A percentile compares a stretch with the other conserved stretches of the same genome.
Conservation (phyloP, 305 asterid genomes). For the Rubia peregrina region DNA sequence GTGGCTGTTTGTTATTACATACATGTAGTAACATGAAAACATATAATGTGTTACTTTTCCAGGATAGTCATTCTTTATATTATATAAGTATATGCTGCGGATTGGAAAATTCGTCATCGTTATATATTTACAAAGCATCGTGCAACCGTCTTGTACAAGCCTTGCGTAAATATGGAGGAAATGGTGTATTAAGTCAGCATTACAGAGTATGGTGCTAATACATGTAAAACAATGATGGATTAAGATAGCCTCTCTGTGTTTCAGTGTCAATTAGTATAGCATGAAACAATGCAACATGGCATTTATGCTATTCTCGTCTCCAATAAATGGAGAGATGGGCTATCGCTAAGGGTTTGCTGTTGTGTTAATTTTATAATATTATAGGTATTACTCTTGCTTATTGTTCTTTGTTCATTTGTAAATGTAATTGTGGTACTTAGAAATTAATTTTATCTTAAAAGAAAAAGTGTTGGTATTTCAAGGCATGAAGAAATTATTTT, state of each 20-base stretch:
- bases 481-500: slow-evolving; percentile 18
- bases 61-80: background rate
- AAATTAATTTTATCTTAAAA: background rate
- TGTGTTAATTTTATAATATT: background rate
- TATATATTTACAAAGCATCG: background rate
- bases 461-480: background rate
- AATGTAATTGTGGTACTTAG: background rate
- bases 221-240: background rate
- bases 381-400: background rate
- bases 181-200: background rate
- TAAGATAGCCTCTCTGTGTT: background rate
- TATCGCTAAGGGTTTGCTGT: background rate
- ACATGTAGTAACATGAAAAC: background rate
- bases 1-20: background rate
- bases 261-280: background rate
- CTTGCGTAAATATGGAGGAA: background rate
- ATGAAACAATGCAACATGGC: background rate
- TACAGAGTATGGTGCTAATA: background rate
- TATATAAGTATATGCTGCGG: background rate
- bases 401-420: background rate
- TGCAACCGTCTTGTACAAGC: slow-evolving; percentile 1
- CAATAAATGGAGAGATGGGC: background rate
- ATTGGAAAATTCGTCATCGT: background rate
- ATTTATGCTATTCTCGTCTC: background rate
- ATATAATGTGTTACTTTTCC: background rate